These are phyloP conservation scores for Alternaria infectoria DNA, from an alignment of 2,329 filamentous ascomycete genomes.

Conservation along the genomic window DNA sequence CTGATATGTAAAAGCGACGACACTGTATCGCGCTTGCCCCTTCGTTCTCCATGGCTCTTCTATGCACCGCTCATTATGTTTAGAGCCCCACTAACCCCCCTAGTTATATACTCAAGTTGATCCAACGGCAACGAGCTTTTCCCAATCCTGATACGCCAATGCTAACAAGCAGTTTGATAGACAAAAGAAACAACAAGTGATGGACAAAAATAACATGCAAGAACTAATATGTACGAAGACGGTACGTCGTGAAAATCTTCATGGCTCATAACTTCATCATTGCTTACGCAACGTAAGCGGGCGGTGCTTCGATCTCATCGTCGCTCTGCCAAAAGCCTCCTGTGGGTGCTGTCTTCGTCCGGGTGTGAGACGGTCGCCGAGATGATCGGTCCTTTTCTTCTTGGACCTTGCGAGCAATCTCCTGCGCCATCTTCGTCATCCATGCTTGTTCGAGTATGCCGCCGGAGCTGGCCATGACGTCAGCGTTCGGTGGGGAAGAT, in stretches of 20 bases:
- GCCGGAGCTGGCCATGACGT: slow-evolving; percentile 37
- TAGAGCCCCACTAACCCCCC: not conserved
- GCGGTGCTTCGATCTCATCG: slow-evolving; percentile 40
- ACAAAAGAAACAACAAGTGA: slow-evolving; percentile 2
- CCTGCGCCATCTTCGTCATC: slow-evolving; percentile 92
- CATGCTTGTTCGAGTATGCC: slow-evolving; percentile 79
- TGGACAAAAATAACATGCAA: slow-evolving; percentile 1
- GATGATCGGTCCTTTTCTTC: slow-evolving; percentile 71
- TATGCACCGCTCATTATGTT: not conserved
- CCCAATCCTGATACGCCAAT: slow-evolving; percentile 6
- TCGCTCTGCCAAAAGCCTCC: slow-evolving; percentile 33
- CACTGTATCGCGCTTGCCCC: not conserved
- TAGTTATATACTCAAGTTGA: slow-evolving; percentile 9
- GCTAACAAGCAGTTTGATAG: not conserved
- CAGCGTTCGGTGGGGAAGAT: slow-evolving; percentile 30
- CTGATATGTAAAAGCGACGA: not conserved
- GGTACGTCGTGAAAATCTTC: slow-evolving; percentile 10
- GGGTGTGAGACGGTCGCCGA: slow-evolving; percentile 10
- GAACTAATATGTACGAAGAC: not conserved
- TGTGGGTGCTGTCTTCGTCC: slow-evolving; percentile 12
- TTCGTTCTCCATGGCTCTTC: not conserved
- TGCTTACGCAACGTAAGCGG: slow-evolving; percentile 42
- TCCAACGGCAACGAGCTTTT: slow-evolving; percentile 5
- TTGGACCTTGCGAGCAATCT: slow-evolving; percentile 86
- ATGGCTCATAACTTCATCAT: slow-evolving; percentile 17